A percentile compares a stretch with the other conserved stretches of the same genome.
These are phyloP conservation scores for Cladosporium velox DNA, from an alignment of 2,329 filamentous ascomycete genomes.

Conservation along the genomic window DNA sequence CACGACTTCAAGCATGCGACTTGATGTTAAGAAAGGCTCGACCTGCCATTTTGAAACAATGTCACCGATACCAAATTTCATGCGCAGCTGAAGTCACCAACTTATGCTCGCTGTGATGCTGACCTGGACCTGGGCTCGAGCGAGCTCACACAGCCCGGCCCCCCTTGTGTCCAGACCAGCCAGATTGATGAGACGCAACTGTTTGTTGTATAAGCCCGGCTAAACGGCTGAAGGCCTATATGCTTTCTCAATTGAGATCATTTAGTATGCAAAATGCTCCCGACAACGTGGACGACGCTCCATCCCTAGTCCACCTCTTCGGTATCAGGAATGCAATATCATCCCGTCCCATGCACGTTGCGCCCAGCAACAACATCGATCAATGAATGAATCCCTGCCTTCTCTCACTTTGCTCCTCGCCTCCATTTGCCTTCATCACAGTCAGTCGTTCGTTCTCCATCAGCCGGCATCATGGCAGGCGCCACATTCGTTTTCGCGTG, in stretches of 20 bases:
- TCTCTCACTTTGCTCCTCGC: not conserved
- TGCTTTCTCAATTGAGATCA: not conserved
- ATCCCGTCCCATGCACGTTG: not conserved
- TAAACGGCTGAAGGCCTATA: not conserved
- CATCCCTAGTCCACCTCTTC: not conserved
- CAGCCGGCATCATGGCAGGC: slow-evolving; percentile 2
- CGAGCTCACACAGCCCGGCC: not conserved
- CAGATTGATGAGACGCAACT: not conserved
- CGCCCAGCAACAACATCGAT: slow-evolving; percentile 12
- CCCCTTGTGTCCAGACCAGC: not conserved
- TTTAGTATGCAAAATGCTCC: not conserved
- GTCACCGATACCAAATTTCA: not conserved
- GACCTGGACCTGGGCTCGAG: not conserved
- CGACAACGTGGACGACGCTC: not conserved
- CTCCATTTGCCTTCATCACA: not conserved
- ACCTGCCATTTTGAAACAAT: not conserved
- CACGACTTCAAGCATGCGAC: not conserved
- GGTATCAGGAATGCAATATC: slow-evolving; percentile 14
- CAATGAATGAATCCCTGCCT: not conserved
- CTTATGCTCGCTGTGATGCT: not conserved
- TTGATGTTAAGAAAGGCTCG: not conserved
- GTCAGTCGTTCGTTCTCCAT: not conserved
- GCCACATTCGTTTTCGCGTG: not conserved
- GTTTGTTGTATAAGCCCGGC: not conserved
- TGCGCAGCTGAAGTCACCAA: too few species aligned